A percentile compares a stretch with the other conserved stretches of the same genome.
Evolutionary conservation across 495 filamentous ascomycete species (phyloP).

Genomic region (Daldinia vernicosa): DNA sequence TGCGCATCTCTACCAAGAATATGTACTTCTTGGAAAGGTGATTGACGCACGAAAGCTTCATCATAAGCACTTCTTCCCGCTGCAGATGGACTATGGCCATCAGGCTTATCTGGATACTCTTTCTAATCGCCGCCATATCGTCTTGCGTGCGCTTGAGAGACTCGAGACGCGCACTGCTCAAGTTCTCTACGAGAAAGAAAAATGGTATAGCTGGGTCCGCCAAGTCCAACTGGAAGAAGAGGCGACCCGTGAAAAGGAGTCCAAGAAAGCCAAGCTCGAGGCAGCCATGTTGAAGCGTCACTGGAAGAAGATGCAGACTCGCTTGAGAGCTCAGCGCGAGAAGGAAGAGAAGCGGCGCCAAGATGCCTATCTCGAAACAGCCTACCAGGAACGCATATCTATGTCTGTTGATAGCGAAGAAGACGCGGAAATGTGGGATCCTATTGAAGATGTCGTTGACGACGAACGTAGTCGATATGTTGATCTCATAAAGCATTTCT

Average conservation of each 20-base stretch:
- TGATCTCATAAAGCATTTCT: conserved; percentile 53
- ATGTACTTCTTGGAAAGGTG: conserved; percentile 59
- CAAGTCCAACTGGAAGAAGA: conserved; percentile 58
- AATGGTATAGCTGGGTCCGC: conserved; percentile 61
- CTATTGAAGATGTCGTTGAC: conserved; percentile 59
- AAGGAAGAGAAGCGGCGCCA: conserved; percentile 56
- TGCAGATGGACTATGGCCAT: conserved; percentile 57
- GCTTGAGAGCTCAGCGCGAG: conserved; percentile 45
- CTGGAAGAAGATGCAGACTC: conserved; percentile 52
- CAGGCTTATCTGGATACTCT: conserved; percentile 58
- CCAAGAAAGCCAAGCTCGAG: conserved; percentile 61
- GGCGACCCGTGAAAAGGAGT: conserved; percentile 58
- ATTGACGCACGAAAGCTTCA: conserved; percentile 62
- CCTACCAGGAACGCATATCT: conserved; percentile 54
- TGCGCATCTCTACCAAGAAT: conserved; percentile 52
- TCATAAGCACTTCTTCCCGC: conserved; percentile 61
- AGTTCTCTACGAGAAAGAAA: conserved; percentile 56
- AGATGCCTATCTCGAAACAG: conserved; percentile 57
- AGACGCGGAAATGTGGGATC: conserved; percentile 60
- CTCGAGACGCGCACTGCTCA: conserved; percentile 58
- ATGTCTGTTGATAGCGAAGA: conserved; percentile 45
- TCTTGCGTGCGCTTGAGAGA: conserved; percentile 55
- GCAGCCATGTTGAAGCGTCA: conserved; percentile 60
- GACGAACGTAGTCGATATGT: conserved; percentile 58
- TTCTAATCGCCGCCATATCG: conserved; percentile 51